Evolutionary conservation across 2,329 filamentous ascomycete genomes (phyloP), one percentile per base, ranked within the genome.

Genomic region (Penicillium sp.): DNA sequence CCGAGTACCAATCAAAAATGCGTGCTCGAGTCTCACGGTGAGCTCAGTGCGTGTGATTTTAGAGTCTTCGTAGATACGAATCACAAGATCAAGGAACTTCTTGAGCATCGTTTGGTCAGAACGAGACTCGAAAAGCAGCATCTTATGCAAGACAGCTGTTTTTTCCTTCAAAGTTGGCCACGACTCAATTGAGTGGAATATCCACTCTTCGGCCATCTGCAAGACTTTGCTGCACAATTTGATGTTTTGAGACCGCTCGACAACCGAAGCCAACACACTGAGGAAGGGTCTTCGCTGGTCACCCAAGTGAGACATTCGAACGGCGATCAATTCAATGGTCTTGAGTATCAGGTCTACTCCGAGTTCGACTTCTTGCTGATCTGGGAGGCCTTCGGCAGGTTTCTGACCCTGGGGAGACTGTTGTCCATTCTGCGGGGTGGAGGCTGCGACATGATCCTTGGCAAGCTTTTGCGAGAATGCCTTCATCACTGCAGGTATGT

Each of bases 151-250:
- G 1, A 99, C 93, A 1, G 94, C 94, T 0, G 91, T 97, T 75
- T 98, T 98, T 71, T 98, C 94, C 68, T 99, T 99, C 1, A 98
- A 78, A 0, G 93, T 98, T 0, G 93, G 93, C 79, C 93, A 96
- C 2, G 90, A 93, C 54, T 95, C 93, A 49, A 89, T 90, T 0
- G 89, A 93, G 56, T 89, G 82, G 75, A 99, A 98, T 5, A 98
- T 88, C 94, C 94, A 99, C 29, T 79, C 81, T 66, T 97, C 91
- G 4, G 96, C 91, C 81, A 98, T 91, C 43, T 85, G 83, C 27
- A 99, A 74, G 46, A 98, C 90, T 72, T 95, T 95, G 62, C 88
- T 85, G 68, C 93, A 97, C 6, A 99, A 79, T 18, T 82, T 79
- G 49, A 85, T 85, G 63, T 91, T 93, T 68, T 88, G 81, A 1